phyloP scores from a whole-genome alignment of 2,329 filamentous ascomycete genomes.

The Fusarium verticillioides region DNA sequence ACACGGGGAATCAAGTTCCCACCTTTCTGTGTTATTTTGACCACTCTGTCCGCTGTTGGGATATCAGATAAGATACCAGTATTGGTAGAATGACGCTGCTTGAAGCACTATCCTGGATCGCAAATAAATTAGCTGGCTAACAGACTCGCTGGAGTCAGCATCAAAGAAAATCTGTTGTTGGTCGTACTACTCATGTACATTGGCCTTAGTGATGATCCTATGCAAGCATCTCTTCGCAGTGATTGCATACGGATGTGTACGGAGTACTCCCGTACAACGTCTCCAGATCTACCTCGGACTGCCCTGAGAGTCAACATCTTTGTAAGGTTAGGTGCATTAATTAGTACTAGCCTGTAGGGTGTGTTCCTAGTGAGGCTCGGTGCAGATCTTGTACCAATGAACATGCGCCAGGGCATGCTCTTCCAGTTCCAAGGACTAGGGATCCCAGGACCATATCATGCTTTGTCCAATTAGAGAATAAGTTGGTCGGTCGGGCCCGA shows the following conservation, averaged over 20 bases:
- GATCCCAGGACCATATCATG: constrained; percentile 20
- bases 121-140: not conserved
- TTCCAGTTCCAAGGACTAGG: constrained; percentile 33
- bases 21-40: not conserved
- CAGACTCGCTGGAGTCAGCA: not conserved
- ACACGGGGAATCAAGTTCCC: not conserved
- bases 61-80: not conserved
- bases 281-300: constrained; percentile 5
- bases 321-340: not conserved
- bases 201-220: not conserved
- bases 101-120: not conserved
- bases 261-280: not conserved
- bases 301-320: not conserved
- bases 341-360: not conserved
- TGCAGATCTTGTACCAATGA: constrained; percentile 26
- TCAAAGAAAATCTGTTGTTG: not conserved
- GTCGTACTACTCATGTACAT: not conserved
- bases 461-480: constrained; percentile 18
- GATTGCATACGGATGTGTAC: not conserved
- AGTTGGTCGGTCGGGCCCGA: constrained; percentile 12
- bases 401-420: not conserved
- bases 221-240: not conserved
- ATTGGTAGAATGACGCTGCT: not conserved
- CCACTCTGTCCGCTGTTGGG: not conserved
- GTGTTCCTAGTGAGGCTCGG: not conserved